Base-by-base conservation (phyloP, 257 asterid species). In the Plantago ovata region DNA sequence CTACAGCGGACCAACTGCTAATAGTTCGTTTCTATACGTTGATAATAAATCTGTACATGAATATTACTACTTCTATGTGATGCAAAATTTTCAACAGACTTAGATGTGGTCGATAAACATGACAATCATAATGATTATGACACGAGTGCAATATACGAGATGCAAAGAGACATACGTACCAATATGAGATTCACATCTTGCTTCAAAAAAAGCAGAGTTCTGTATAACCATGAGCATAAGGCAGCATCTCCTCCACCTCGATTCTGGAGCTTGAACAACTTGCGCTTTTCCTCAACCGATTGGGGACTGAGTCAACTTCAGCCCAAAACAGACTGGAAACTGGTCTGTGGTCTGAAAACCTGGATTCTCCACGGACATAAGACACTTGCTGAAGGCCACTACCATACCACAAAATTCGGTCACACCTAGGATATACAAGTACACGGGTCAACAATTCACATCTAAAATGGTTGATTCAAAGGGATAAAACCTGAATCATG, bases 321-420 rank as follows among this genome's bases (percentile, higher is more conserved):
- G 94, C 95, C 96, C 92, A 84, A 73, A 93, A 93, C 55, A 86
- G 80, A 56, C 95, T 89, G 0, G 99, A 93, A 61, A 93, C 99
- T 0, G 96, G 97, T 56, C 99, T 78, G 51, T 93, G 99, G 77
- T 89, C 99, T 10, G 99, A 93, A 77, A 93, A 93, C 66, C 80
- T 82, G 3, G 92, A 89, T 55, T 93, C 99, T 15, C 99, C 96
- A 13, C 99, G 86, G 9, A 63, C 81, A 36, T 93, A 93, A 0
- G 97, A 84, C 44, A 84, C 67, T 64, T 93, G 99, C 56, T 89
- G 99, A 56, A 93, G 94, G 36, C 99, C 99, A 18, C 62, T 68
- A 47, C 99, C 99, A 6, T 86, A 69, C 97, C 97, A 93, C 60
- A 93, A 61, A 53, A 93, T 93, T 3, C 99, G 84, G 56, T 93